phyloP scores from a whole-genome alignment of 2,329 filamentous ascomycete genomes.

The Hysterium pulicare region DNA sequence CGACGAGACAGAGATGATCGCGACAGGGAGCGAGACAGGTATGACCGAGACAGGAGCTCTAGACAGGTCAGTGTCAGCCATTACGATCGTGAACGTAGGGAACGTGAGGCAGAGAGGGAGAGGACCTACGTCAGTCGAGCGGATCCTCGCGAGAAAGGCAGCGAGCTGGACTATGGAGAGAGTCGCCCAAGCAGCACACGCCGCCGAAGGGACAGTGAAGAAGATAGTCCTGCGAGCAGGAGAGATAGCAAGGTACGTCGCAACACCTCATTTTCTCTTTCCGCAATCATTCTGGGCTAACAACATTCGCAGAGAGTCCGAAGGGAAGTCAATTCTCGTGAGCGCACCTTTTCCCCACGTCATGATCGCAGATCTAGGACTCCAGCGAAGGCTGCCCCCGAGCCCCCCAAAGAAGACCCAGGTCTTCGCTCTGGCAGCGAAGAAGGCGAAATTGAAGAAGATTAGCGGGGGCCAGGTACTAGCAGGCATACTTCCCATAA shows the following conservation, averaged over 20 bases:
- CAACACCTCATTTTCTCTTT: not conserved
- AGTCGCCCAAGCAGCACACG: constrained; percentile 56
- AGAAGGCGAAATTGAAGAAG: constrained; percentile 95
- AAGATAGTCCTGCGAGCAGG: constrained; percentile 45
- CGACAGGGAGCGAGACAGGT: constrained; percentile 36
- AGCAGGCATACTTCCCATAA: too few relatives aligned
- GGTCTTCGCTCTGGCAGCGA: constrained; percentile 82
- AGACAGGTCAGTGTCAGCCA: constrained; percentile 61
- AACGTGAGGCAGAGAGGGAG: constrained; percentile 87
- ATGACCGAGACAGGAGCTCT: constrained; percentile 41
- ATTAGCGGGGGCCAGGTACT: constrained; percentile 39
- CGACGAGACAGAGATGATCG: constrained; percentile 38
- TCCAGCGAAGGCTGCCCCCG: constrained; percentile 39
- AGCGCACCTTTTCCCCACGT: constrained; percentile 55
- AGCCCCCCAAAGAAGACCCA: constrained; percentile 51
- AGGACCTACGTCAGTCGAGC: constrained; percentile 78
- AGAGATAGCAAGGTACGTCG: constrained; percentile 42
- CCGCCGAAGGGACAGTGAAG: constrained; percentile 74
- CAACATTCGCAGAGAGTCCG: constrained; percentile 16
- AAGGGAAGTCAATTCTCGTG: constrained; percentile 47
- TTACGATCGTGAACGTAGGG: constrained; percentile 83
- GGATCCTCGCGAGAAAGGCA: constrained; percentile 73
- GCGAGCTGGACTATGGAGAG: constrained; percentile 90
- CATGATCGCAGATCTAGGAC: constrained; percentile 59
- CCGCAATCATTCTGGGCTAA: constrained; percentile 2